A percentile compares a stretch with the other conserved stretches of the same genome.
Evolutionary conservation across 139 green algal species (phyloP).

Genomic region (Tetraselmis striata): DNA sequence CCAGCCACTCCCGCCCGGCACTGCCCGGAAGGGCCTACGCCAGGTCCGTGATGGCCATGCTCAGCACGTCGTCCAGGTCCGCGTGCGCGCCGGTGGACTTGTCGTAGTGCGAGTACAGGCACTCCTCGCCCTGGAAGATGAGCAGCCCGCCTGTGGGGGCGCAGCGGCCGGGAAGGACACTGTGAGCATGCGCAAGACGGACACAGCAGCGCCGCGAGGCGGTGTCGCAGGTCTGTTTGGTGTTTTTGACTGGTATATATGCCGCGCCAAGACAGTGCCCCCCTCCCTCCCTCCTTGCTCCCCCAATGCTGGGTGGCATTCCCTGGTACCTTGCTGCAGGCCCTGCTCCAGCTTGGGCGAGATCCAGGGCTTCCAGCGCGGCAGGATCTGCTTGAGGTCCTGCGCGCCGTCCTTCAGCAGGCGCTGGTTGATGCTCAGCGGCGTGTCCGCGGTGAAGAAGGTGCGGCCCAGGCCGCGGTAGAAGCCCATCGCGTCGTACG

Average conservation of each 20-base stretch:
- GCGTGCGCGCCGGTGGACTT: slow-evolving; percentile 22
- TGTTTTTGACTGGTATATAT: background rate
- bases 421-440: slow-evolving; percentile 16
- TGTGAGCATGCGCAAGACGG: too few species aligned
- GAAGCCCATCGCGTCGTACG: slow-evolving; percentile 30
- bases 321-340: slow-evolving; percentile 16
- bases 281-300: too few species aligned
- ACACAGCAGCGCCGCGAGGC: slow-evolving; percentile 31
- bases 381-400: slow-evolving; percentile 27
- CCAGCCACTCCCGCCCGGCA: background rate
- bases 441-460: slow-evolving; percentile 25
- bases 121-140: slow-evolving; percentile 25
- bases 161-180: too few species aligned
- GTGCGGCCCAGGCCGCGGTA: slow-evolving; percentile 18
- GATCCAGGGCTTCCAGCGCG: slow-evolving; percentile 38
- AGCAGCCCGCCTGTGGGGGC: slow-evolving; percentile 40
- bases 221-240: background rate
- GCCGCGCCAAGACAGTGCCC: background rate
- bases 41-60: background rate
- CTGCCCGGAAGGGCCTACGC: background rate
- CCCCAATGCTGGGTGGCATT: background rate
- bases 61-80: slow-evolving; percentile 16
- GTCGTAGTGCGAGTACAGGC: slow-evolving; percentile 23
- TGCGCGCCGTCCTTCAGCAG: slow-evolving; percentile 11
- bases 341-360: slow-evolving; percentile 30